Base-by-base conservation (phyloP, 1,284 basidiomycete species). In the Austroboletus olivaceoglutinosus region DNA sequence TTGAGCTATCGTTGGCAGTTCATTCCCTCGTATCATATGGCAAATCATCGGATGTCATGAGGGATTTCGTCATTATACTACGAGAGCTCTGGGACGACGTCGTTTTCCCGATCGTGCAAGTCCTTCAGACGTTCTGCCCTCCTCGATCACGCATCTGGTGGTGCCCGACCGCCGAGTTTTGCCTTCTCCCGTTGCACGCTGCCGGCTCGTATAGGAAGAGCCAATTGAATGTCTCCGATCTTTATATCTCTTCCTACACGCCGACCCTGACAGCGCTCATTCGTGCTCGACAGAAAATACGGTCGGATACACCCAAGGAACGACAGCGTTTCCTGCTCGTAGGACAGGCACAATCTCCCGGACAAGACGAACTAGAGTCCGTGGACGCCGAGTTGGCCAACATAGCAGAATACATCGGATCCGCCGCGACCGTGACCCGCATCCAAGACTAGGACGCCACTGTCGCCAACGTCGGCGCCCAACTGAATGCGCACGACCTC, bases 151-250 rank as follows among this genome's bases (percentile, higher is more conserved):
- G 63, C 5, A 65, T 75, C 6, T 73, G 70, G 68, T 74, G 72
- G 72, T 74, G 71, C 47, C 70, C 69, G 2, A 72, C 70, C 8
- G 60, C 59, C 6, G 45, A 54, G 2, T 49, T 73, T 8, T 62
- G 61, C 16, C 50, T 48, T n/a, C 52, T 53, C 18, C 43, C 46
- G 10, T 19, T 50, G 7, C 53, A 51, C 11, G 67, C 70, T 3
- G 70, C 71, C 1, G 67, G 65, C 12, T 37, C 54, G 2, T 54
- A 48, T 27, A 18, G 31, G 29, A 33, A 25, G n/a, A 33, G 39
- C 7, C 39, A 45, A 5, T 13, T 15, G 9, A 55, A 48, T 23
- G 48, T 73, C 10, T 54, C 57, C 1, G 58, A 70, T 27, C 18
- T 62, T 3, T 70, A 60, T 34, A 48, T 71, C 6, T 68, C 65